Evolutionary conservation across 2,329 filamentous ascomycete genomes (phyloP), one percentile per base, ranked within the genome.

Genomic region (Penicillium frequentans): DNA sequence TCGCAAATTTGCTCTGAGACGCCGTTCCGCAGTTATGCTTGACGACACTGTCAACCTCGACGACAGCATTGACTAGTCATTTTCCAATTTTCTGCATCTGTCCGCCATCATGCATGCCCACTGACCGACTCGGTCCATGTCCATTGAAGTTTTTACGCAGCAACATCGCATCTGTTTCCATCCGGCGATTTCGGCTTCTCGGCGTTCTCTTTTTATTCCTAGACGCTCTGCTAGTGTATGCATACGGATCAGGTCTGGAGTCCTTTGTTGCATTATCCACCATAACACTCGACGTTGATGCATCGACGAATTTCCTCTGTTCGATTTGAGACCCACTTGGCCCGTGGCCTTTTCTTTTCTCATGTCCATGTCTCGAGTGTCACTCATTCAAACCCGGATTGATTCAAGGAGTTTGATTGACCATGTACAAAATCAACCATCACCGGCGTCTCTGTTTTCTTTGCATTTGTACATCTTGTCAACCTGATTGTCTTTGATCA

Each of bases 1-100:
- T 19, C 70, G 73, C 33, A 65, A 68, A 57, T 68, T 76, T 37
- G 71, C 70, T 24, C 63, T 75, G 23, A 64, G 73, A 57, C 67
- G 63, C 52, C 71, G 70, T 27, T 64, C 66, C 21, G 61, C 67
- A 27, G 64, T 65, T 31, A 57, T 61, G 13, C 61, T 61, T 10
- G 66, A 69, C 23, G 67, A 67, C 33, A 60, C 61, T 52, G 58
- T 61, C 47, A 70, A 70, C 56, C 56, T 73, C 31, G 66, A 72
- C 47, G 67, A 71, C 55, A 68, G 66, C 60, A 68, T 72, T 56
- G 66, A 71, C 59, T 73, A 63, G 66, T 37, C 43, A 6, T 13
- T 13, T 11, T 49, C 23, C 43, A 13, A 53, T n/a, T 45, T 43
- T 26, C 57, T 49, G 44, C 54, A 54, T 49, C 46, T 55, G 24